Conservation (phyloP, 2,329 filamentous ascomycete genomes). For the Trichoderma citrinoviride region DNA sequence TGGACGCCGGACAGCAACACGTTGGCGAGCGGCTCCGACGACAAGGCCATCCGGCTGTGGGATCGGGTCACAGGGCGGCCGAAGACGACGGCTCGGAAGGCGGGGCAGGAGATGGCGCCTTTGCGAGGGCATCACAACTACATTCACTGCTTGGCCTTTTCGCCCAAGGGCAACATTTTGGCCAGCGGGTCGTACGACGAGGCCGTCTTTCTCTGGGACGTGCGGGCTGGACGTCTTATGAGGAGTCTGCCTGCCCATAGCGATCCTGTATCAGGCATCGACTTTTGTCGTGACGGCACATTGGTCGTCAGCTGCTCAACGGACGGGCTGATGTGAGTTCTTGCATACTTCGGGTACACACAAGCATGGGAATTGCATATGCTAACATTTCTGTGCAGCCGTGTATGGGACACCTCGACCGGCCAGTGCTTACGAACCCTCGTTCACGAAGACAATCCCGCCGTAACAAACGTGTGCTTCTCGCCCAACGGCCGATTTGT, state of each 20-base stretch:
- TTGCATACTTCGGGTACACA: not conserved
- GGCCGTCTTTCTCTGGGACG: slow-evolving; percentile 95
- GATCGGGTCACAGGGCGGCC: slow-evolving; percentile 64
- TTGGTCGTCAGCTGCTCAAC: slow-evolving; percentile 88
- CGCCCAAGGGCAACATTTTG: slow-evolving; percentile 96
- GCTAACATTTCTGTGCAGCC: slow-evolving; percentile 42
- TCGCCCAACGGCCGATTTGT: slow-evolving; percentile 92
- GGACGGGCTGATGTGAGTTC: slow-evolving; percentile 76
- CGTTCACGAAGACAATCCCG: slow-evolving; percentile 92
- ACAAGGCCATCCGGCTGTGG: slow-evolving; percentile 95
- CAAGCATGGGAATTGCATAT: not conserved
- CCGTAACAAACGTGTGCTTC: slow-evolving; percentile 86
- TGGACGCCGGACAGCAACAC: slow-evolving; percentile 89
- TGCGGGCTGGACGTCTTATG: slow-evolving; percentile 84
- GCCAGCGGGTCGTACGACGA: slow-evolving; percentile 96
- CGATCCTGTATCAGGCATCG: slow-evolving; percentile 89
- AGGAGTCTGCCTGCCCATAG: slow-evolving; percentile 88
- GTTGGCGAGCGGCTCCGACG: slow-evolving; percentile 87
- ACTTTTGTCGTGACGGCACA: slow-evolving; percentile 89
- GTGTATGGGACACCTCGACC: slow-evolving; percentile 93
- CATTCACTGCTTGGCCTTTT: slow-evolving; percentile 89
- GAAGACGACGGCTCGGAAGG: slow-evolving; percentile 45
- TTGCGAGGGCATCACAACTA: slow-evolving; percentile 93
- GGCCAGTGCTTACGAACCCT: slow-evolving; percentile 93
- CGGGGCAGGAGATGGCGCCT: slow-evolving; percentile 48